Percentiles rank a stretch among this genome's conserved stretches.
These are phyloP conservation scores for Ampelocalamus luodianensis DNA, from an alignment of 176 grass and related monocot genomes.

Conservation along the genomic window DNA sequence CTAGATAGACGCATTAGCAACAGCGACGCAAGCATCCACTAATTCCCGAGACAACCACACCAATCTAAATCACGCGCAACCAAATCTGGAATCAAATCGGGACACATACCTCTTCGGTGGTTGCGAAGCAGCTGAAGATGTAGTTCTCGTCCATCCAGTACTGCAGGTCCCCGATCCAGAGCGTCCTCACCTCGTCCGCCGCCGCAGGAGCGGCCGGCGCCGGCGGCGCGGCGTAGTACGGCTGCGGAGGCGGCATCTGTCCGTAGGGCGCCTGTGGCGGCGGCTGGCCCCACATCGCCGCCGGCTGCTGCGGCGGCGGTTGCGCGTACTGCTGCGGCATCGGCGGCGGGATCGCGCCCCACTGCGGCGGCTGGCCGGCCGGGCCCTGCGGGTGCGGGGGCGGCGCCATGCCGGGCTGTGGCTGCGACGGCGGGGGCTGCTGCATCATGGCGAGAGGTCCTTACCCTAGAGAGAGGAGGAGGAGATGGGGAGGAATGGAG, in stretches of 20 bases:
- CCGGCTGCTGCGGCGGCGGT: constrained; percentile 53
- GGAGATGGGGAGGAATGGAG: background rate
- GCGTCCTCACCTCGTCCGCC: constrained; percentile 79
- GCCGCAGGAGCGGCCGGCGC: constrained; percentile 31
- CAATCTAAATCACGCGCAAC: background rate
- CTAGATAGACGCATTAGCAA: background rate
- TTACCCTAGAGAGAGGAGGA: constrained; percentile 49
- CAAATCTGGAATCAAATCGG: constrained; percentile 21
- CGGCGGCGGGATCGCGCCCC: constrained; percentile 79
- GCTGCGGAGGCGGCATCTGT: constrained; percentile 53
- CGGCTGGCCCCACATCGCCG: constrained; percentile 85
- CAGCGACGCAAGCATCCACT: background rate
- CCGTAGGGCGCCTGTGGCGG: constrained; percentile 57
- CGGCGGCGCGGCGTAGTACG: constrained; percentile 56
- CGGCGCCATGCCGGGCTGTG: constrained; percentile 57
- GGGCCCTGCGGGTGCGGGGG: constrained; percentile 39
- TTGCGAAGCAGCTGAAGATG: constrained; percentile 66
- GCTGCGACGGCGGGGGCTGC: constrained; percentile 50
- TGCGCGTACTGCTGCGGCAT: constrained; percentile 64
- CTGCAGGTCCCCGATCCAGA: constrained; percentile 97
- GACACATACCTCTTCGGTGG: constrained; percentile 70
- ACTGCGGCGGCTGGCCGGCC: constrained; percentile 67
- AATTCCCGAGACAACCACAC: background rate
- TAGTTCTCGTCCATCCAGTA: constrained; percentile 99
- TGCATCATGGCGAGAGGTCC: constrained; percentile 63